Percentiles rank a stretch among this genome's conserved stretches.
Conservation (phyloP, 2,329 filamentous ascomycete species). For the Pseudonectria buxi region DNA sequence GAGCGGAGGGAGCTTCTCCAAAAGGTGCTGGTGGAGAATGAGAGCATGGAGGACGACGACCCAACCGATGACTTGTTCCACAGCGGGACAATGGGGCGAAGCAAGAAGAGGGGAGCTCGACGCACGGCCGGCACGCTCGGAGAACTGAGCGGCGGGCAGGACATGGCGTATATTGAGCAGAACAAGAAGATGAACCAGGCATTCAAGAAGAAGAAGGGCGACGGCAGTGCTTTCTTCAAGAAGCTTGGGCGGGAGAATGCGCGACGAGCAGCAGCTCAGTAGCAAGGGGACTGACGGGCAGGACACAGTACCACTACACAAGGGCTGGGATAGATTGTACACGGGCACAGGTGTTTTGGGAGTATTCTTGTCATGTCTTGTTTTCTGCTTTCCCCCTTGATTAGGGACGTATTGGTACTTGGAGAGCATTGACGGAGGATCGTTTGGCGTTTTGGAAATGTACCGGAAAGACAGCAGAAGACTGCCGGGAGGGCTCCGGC, state of each 20-base stretch:
- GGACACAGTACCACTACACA: too few relatives aligned
- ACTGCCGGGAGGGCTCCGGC: too few relatives aligned
- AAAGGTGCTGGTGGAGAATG: constrained; percentile 83
- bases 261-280: constrained; percentile 27
- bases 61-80: constrained; percentile 42
- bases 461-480: too few relatives aligned
- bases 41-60: constrained; percentile 66
- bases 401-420: too few relatives aligned
- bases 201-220: constrained; percentile 33
- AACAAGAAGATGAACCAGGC: constrained; percentile 60
- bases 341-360: background rate
- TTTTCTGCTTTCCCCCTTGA: background rate
- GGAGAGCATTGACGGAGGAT: too few relatives aligned
- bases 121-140: constrained; percentile 79
- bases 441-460: too few relatives aligned
- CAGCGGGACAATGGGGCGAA: constrained; percentile 38
- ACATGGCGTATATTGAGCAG: constrained; percentile 94
- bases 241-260: constrained; percentile 37
- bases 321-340: constrained; percentile 1
- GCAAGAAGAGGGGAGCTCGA: constrained; percentile 54
- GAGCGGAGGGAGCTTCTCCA: constrained; percentile 83
- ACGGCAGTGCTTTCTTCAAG: constrained; percentile 35
- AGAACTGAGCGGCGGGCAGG: constrained; percentile 83
- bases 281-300: constrained; percentile 8
- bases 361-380: background rate